Percentiles rank a stretch among this genome's conserved stretches.
Conservation (phyloP, 108 stramenopile genomes). For the Nitzschia sp. region DNA sequence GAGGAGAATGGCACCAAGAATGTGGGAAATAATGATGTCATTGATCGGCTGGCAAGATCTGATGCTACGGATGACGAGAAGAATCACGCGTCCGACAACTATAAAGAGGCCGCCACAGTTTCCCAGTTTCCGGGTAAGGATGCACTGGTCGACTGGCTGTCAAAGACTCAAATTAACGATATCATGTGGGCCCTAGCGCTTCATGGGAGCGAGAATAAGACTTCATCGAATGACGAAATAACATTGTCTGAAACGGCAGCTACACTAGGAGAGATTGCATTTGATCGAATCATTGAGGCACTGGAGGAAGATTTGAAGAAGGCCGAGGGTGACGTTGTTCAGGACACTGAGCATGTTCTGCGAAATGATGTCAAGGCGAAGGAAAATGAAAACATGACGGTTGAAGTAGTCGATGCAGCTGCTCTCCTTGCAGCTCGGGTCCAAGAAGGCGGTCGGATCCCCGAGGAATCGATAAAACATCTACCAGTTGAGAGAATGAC, state of each 20-base stretch:
- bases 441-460: not conserved
- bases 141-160: slow-evolving; percentile 50
- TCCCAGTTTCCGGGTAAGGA: slow-evolving; percentile 3
- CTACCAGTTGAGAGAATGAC: slow-evolving; percentile 22
- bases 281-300: slow-evolving; percentile 41
- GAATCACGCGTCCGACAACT: slow-evolving; percentile 1
- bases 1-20: not conserved
- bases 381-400: slow-evolving; percentile 18
- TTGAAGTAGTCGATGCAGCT: slow-evolving; percentile 48
- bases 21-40: slow-evolving; percentile 42
- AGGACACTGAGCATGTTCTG: not conserved
- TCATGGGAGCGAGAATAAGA: slow-evolving; percentile 34
- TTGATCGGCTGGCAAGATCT: slow-evolving; percentile 48
- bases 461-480: not conserved
- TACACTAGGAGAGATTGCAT: slow-evolving; percentile 44
- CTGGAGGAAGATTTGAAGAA: slow-evolving; percentile 29
- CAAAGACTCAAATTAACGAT: slow-evolving; percentile 51
- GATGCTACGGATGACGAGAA: slow-evolving; percentile 21
- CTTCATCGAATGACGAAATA: slow-evolving; percentile 20
- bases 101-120: not conserved
- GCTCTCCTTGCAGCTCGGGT: slow-evolving; percentile 26
- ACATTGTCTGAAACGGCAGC: slow-evolving; percentile 42
- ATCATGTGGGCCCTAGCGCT: slow-evolving; percentile 59
- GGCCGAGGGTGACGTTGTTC: slow-evolving; percentile 3
- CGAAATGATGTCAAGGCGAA: not conserved